A percentile compares a stretch with the other conserved stretches of the same genome.
These are phyloP conservation scores for Neonothopanus nambi DNA, from an alignment of 1,284 basidiomycete species.

Conservation along the genomic window DNA sequence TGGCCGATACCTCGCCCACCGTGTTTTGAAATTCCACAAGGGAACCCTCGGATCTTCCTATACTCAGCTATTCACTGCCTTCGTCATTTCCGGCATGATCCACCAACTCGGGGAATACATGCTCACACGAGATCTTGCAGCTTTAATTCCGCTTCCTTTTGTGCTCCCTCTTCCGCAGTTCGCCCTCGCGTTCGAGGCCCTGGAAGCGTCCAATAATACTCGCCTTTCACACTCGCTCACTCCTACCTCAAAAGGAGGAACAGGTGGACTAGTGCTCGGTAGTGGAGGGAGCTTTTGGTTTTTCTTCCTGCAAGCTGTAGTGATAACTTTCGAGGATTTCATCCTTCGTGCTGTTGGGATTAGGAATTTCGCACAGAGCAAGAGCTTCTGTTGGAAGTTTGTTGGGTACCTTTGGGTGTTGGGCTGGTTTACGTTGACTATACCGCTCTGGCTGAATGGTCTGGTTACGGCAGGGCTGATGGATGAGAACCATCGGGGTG, in stretches of 20 bases:
- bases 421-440: slow-evolving; percentile 2
- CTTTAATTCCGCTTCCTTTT: no score
- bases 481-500: no score
- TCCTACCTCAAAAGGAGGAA: no score
- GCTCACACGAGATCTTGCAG: no score
- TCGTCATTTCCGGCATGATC: slow-evolving; percentile 6
- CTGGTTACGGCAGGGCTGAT: no score
- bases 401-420: slow-evolving; percentile 7
- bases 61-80: neutral
- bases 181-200: no score
- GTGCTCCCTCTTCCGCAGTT: no score
- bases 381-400: neutral
- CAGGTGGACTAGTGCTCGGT: neutral
- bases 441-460: no score
- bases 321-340: slow-evolving; percentile 2
- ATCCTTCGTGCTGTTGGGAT: neutral
- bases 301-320: neutral
- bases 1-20: neutral
- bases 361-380: neutral
- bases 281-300: neutral
- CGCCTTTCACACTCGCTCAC: no score
- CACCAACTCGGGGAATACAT: slow-evolving; percentile 5
- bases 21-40: no score
- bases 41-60: neutral
- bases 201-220: no score